A percentile compares a stretch with the other conserved stretches of the same genome.
Conservation (phyloP, 2,329 filamentous ascomycete genomes). For the Trichoderma koningiopsis region DNA sequence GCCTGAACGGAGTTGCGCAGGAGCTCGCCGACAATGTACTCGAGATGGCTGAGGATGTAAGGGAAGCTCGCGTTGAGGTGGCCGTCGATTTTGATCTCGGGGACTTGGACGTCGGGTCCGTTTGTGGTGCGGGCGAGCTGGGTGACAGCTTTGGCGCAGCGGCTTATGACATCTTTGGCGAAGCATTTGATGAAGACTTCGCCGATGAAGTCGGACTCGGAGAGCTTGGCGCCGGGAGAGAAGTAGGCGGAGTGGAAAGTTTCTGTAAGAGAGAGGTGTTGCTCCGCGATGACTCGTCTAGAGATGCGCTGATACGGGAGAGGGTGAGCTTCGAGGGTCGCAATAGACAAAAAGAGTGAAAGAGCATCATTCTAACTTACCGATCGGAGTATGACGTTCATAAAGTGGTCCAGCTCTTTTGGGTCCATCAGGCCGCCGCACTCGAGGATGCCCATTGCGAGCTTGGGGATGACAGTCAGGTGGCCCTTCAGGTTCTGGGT, state of each 20-base stretch:
- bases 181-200: constrained; percentile 94
- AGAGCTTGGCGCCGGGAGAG: constrained; percentile 74
- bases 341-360: no score
- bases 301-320: constrained; percentile 72
- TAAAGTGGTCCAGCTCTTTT: constrained; percentile 85
- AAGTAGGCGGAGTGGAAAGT: constrained; percentile 92
- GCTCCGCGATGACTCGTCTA: constrained; percentile 93
- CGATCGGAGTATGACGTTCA: constrained; percentile 89
- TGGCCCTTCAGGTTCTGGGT: constrained; percentile 81
- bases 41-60: constrained; percentile 92
- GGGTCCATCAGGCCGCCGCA: constrained; percentile 80
- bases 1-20: constrained; percentile 94
- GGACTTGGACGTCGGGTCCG: constrained; percentile 69
- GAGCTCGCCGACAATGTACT: constrained; percentile 96
- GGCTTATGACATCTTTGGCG: constrained; percentile 83
- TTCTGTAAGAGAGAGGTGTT: constrained; percentile 92
- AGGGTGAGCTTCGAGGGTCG: background rate
- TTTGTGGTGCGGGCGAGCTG: constrained; percentile 76
- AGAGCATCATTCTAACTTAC: no score
- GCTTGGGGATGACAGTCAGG: constrained; percentile 87
- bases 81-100: constrained; percentile 79
- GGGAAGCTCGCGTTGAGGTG: constrained; percentile 91
- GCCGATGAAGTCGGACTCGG: constrained; percentile 82
- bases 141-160: constrained; percentile 75
- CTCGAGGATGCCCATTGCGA: constrained; percentile 93